phyloP scores from a whole-genome alignment of 1,284 basidiomycete genomes.

The Ganoderma resinaceum region DNA sequence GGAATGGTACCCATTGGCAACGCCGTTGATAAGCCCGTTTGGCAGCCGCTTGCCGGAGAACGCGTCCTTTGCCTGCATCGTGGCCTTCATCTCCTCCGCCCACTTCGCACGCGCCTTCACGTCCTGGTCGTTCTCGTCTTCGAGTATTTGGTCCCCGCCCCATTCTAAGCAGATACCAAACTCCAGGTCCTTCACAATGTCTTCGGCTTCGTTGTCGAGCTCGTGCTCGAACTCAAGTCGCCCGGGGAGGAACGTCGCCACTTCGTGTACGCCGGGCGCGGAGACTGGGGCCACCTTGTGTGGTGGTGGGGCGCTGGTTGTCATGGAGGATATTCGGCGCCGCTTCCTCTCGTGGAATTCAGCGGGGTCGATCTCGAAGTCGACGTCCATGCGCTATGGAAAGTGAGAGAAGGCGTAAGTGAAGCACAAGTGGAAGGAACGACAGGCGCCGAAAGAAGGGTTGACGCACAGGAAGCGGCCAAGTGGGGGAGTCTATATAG shows the following conservation, averaged over 20 bases:
- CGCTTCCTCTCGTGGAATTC: slow-evolving; percentile 91
- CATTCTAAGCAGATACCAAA: slow-evolving; percentile 89
- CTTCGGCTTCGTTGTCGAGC: slow-evolving; percentile 95
- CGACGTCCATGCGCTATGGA: slow-evolving; percentile 67
- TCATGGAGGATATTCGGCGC: slow-evolving; percentile 79
- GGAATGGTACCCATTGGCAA: slow-evolving; percentile 52
- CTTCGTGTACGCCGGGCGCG: slow-evolving; percentile 93
- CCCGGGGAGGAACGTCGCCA: slow-evolving; percentile 94
- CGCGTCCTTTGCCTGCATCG: slow-evolving; percentile 49
- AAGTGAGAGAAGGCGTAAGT: slow-evolving; percentile 3
- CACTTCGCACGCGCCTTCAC: slow-evolving; percentile 72
- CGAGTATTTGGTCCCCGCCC: slow-evolving; percentile 85
- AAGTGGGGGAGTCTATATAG: slow-evolving; percentile 81
- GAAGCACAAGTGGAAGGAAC: slow-evolving; percentile 16
- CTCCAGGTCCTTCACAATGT: slow-evolving; percentile 95
- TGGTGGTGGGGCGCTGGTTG: slow-evolving; percentile 56
- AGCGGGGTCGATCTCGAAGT: slow-evolving; percentile 79
- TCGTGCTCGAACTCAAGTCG: slow-evolving; percentile 98
- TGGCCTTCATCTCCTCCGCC: slow-evolving; percentile 67
- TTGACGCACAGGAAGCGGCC: slow-evolving; percentile 76
- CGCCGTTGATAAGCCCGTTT: slow-evolving; percentile 47
- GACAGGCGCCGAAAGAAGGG: slow-evolving; percentile 31
- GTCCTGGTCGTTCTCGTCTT: slow-evolving; percentile 76
- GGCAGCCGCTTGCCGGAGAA: slow-evolving; percentile 42
- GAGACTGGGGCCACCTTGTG: slow-evolving; percentile 88